Percentiles rank a stretch among this genome's conserved stretches.
Evolutionary conservation across 208 protist genomes (phyloP).

Genomic region (Leptomonas seymouri): DNA sequence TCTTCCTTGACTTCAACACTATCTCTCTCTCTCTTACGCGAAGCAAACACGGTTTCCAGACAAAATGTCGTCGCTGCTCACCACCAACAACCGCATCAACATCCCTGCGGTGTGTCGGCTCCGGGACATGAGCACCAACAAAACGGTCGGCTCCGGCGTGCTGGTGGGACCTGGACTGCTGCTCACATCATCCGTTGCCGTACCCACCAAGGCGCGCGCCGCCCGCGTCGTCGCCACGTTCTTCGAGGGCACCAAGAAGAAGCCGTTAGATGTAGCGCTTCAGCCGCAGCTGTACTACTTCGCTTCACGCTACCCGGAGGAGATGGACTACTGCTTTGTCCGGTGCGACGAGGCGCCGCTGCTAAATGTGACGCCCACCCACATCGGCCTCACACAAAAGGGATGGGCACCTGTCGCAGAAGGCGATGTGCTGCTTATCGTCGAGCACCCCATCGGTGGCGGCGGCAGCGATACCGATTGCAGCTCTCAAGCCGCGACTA

Average conservation of each 20-base stretch:
- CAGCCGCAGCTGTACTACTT: constrained; percentile 82
- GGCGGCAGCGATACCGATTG: neutral
- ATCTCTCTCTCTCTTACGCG: neutral
- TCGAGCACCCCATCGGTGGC: constrained; percentile 81
- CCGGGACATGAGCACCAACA: constrained; percentile 30
- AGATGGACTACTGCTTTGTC: constrained; percentile 93
- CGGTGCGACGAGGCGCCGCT: constrained; percentile 72
- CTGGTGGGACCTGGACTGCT: constrained; percentile 72
- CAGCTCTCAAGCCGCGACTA: neutral
- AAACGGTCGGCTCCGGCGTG: constrained; percentile 67
- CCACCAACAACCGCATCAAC: constrained; percentile 74
- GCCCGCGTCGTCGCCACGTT: constrained; percentile 71
- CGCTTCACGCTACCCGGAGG: constrained; percentile 70
- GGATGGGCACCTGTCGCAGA: constrained; percentile 83
- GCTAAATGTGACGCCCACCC: constrained; percentile 75
- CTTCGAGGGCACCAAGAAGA: constrained; percentile 91
- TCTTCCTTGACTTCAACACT: neutral
- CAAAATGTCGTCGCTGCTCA: constrained; percentile 50
- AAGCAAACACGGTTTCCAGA: neutral
- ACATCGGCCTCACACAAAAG: constrained; percentile 65
- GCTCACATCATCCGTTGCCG: constrained; percentile 64
- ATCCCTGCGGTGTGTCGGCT: constrained; percentile 91
- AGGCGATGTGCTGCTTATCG: constrained; percentile 82
- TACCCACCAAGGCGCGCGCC: constrained; percentile 28
- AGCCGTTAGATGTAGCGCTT: constrained; percentile 58